phyloP scores from a whole-genome alignment of 129 eudicot species.

The Mikania micrantha region DNA sequence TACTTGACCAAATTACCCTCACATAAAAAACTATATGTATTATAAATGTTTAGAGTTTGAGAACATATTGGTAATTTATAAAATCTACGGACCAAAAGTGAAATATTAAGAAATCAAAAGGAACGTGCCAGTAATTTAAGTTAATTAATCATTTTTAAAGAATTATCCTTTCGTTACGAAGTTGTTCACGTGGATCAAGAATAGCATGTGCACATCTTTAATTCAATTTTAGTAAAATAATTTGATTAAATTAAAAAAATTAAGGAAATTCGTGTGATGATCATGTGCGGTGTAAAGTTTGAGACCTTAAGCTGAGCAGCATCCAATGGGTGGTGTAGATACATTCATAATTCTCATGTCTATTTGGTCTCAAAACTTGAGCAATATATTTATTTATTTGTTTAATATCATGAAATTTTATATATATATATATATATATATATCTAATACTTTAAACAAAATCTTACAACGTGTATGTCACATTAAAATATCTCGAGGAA shows the following conservation, averaged over 20 bases:
- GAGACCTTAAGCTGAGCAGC: conserved; percentile 11
- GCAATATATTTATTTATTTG: not conserved
- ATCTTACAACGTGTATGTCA: no score
- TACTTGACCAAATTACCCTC: no score
- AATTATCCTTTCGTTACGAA: conserved; percentile 1
- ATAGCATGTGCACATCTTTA: conserved; percentile 29
- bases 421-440: no score
- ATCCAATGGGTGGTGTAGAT: conserved; percentile 7
- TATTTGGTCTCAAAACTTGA: not conserved
- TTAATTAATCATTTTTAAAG: no score
- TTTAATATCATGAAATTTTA: not conserved
- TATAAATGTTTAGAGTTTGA: no score
- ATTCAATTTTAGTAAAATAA: not conserved
- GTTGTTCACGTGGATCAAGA: conserved; percentile 31
- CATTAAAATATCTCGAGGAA: no score
- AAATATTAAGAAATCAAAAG: no score
- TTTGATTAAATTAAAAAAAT: not conserved
- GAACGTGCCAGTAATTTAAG: no score
- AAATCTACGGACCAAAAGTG: no score
- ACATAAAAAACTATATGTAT: no score
- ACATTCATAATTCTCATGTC: not conserved
- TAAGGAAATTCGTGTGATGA: conserved; percentile 23
- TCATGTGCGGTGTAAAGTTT: conserved; percentile 22
- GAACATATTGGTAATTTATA: no score
- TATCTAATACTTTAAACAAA: no score